Conservation (phyloP, 331 rosid species). For the Pyrus hybrid region DNA sequence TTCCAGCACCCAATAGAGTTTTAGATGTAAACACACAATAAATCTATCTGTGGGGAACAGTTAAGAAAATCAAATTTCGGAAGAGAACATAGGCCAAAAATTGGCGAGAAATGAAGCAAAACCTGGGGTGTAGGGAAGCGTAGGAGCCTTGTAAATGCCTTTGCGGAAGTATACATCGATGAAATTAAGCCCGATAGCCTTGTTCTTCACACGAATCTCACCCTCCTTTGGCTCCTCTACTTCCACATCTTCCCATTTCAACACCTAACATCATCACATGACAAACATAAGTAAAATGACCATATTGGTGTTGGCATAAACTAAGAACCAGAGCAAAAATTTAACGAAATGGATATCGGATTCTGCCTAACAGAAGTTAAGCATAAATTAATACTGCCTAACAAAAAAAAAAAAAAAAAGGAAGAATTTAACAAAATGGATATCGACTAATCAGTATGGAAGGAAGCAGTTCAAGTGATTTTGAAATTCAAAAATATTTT, state of each 20-base stretch:
- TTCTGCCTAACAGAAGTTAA: too few relatives aligned
- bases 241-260: constrained; percentile 89
- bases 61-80: too few relatives aligned
- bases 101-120: not conserved
- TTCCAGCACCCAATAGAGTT: not conserved
- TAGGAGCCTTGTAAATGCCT: constrained; percentile 58
- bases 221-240: constrained; percentile 76
- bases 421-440: not conserved
- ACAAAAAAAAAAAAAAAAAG: too few relatives aligned
- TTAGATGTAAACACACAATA: not conserved
- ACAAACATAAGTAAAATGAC: not conserved
- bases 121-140: constrained; percentile 79
- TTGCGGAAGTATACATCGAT: constrained; percentile 79
- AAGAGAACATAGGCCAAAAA: not conserved
- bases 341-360: not conserved
- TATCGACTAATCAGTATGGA: not conserved
- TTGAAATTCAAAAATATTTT: too few relatives aligned
- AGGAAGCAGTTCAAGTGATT: too few relatives aligned
- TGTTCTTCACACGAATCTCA: constrained; percentile 64
- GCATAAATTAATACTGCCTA: too few relatives aligned
- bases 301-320: not conserved
- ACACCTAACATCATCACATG: constrained; percentile 37
- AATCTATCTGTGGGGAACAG: not conserved
- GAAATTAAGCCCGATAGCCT: constrained; percentile 74
- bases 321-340: too few relatives aligned